Conservation (phyloP, 2,329 filamentous ascomycete species). For the Aspergillus sp. region DNA sequence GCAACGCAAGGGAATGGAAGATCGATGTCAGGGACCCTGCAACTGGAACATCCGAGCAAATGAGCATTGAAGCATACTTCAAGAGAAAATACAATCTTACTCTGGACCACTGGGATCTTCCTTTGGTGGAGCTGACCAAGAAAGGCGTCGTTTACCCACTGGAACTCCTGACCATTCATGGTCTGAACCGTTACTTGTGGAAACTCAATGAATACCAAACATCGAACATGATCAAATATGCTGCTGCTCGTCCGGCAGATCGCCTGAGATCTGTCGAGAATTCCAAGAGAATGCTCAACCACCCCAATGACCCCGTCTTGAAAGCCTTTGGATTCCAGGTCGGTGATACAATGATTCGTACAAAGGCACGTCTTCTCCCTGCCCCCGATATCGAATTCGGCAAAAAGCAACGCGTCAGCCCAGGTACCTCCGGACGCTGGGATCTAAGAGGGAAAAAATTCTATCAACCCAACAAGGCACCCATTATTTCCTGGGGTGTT, state of each 20-base stretch:
- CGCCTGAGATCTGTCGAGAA: constrained; percentile 69
- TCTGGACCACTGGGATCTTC: constrained; percentile 49
- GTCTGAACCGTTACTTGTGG: constrained; percentile 57
- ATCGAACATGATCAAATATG: constrained; percentile 85
- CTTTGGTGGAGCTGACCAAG: constrained; percentile 60
- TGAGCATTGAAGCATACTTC: constrained; percentile 62
- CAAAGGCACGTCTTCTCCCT: constrained; percentile 69
- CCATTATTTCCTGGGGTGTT: constrained; percentile 74
- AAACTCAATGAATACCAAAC: constrained; percentile 67
- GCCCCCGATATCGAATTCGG: constrained; percentile 72
- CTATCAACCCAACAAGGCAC: constrained; percentile 59
- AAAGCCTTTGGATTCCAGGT: constrained; percentile 73
- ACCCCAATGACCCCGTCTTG: constrained; percentile 68
- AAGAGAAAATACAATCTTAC: constrained; percentile 51
- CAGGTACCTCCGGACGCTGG: constrained; percentile 74
- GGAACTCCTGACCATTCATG: constrained; percentile 54
- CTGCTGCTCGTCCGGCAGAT: constrained; percentile 71
- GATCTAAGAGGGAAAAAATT: constrained; percentile 83
- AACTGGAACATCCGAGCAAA: constrained; percentile 44
- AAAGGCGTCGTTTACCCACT: constrained; percentile 55
- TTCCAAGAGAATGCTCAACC: constrained; percentile 67
- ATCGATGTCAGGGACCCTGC: constrained; percentile 42
- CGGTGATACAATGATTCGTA: constrained; percentile 61
- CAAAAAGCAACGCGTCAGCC: constrained; percentile 54
- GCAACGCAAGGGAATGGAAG: constrained; percentile 44